Base-by-base conservation (phyloP, 23 red algal species). In the Chondrus crispus region DNA sequence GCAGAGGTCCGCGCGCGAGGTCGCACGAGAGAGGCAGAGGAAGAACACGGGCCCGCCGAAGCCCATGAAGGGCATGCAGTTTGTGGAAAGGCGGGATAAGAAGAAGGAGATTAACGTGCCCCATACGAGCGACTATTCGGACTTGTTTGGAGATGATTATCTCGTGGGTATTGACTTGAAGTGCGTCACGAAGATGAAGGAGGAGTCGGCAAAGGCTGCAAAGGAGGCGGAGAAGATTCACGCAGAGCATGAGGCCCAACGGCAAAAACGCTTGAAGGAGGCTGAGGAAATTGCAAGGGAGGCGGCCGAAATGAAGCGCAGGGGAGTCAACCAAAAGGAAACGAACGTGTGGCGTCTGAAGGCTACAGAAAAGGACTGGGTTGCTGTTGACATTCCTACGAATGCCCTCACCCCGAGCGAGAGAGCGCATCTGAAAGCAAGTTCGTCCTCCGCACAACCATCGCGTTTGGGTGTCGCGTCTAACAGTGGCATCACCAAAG, bases 91-190 rank as follows among this genome's bases (percentile, higher is more conserved):
- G 10, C 45, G 62, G 49, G 9, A 42, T 48, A 75, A 78, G 58
- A 79, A 64, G 60, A 90, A 90, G 74, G 42, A 79, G 71, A 79
- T 90, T 57, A 69, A 55, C n/a, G 84, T 87, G 16, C 84, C 84
- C 2, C 84, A 87, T 49, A 80, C 87, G 2, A 74, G 60, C 37
- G 87, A 90, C 55, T 90, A 90, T 46, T 79, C 69, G 30, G 87
- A 90, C 71, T 52, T 90, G 68, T 90, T 90, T 81, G 87, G 87
- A n/a, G 71, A 79, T 37, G 87, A 81, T 14, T 90, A 80, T 37
- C 80, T 53, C 48, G 49, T 41, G 16, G 87, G 87, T 5, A 66
- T 80, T 80, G 55, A 90, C 54, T 60, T 90, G 8, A 51, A 46
- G 4, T 62, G 50, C 13, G 49, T 69, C n/a, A 68, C 44, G 16